Conservation (phyloP, 2,329 filamentous ascomycete genomes). For the Alternaria longipes region DNA sequence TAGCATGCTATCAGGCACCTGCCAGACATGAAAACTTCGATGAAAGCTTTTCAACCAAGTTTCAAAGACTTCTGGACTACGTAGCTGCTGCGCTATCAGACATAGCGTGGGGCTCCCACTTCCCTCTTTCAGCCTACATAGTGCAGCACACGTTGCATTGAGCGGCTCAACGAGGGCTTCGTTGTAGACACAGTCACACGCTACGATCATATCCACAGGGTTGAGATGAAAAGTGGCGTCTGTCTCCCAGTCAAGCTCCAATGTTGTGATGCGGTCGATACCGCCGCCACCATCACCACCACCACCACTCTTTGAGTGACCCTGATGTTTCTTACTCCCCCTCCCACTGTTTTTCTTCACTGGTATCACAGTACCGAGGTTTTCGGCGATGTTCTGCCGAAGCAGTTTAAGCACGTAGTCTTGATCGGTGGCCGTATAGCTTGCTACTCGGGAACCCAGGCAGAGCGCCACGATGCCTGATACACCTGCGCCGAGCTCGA, state of each 20-base stretch:
- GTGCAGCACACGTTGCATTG: conserved; percentile 80
- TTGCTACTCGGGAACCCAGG: conserved; percentile 67
- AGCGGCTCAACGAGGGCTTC: conserved; percentile 83
- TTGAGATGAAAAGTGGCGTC: conserved; percentile 58
- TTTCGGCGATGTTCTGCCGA: conserved; percentile 77
- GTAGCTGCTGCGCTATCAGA: conserved; percentile 87
- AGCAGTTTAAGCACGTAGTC: conserved; percentile 81
- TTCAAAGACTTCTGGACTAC: conserved; percentile 85
- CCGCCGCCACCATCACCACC: conserved; percentile 42
- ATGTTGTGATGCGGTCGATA: conserved; percentile 18
- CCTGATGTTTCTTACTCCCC: conserved; percentile 36
- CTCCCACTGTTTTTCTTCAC: conserved; percentile 16
- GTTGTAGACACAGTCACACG: conserved; percentile 97
- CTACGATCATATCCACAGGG: conserved; percentile 77
- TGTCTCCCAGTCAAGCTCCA: conserved; percentile 82
- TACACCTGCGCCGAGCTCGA: conserved; percentile 91
- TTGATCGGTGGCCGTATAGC: conserved; percentile 87
- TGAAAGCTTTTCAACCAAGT: conserved; percentile 78
- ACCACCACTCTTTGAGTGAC: conserved; percentile 1
- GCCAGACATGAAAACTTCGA: conserved; percentile 75
- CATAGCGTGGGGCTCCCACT: conserved; percentile 68
- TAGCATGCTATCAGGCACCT: conserved; percentile 72
- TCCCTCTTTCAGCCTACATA: conserved; percentile 67
- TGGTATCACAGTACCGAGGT: conserved; percentile 48
- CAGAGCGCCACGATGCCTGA: conserved; percentile 79